A percentile compares a stretch with the other conserved stretches of the same genome.
These are phyloP conservation scores for Plasmodium sp. DNA, from an alignment of 169 alveolate species.

Conservation along the genomic window DNA sequence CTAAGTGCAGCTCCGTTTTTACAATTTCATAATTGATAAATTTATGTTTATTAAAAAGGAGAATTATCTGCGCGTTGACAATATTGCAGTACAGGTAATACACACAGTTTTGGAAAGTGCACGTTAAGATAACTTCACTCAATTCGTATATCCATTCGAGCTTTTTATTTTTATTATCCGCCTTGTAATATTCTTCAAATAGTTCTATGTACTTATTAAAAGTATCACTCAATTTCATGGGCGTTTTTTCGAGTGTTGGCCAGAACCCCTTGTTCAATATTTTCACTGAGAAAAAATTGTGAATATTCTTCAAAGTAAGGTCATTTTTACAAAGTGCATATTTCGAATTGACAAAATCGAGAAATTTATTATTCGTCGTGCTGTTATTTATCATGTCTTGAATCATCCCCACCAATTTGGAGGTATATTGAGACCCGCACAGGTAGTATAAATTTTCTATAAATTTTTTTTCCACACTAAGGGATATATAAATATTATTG, in stretches of 20 bases:
- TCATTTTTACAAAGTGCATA: not conserved
- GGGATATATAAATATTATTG: slow-evolving; percentile 54
- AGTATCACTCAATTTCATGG: slow-evolving; percentile 71
- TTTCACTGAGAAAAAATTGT: slow-evolving; percentile 78
- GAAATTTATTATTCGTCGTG: slow-evolving; percentile 75
- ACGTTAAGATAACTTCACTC: slow-evolving; percentile 78
- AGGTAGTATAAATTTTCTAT: slow-evolving; percentile 83
- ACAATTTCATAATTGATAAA: slow-evolving; percentile 61
- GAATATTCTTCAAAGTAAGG: not conserved
- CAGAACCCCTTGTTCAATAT: slow-evolving; percentile 85
- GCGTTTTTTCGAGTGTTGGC: slow-evolving; percentile 80
- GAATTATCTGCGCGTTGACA: slow-evolving; percentile 80
- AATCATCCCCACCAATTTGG: slow-evolving; percentile 89
- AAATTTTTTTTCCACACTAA: slow-evolving; percentile 77
- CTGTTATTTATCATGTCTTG: slow-evolving; percentile 78
- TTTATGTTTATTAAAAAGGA: slow-evolving; percentile 77
- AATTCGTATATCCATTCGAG: slow-evolving; percentile 84
- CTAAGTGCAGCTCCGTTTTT: slow-evolving; percentile 31
- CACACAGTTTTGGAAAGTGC: not conserved
- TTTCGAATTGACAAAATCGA: slow-evolving; percentile 8
- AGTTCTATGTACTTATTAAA: slow-evolving; percentile 73
- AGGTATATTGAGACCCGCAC: slow-evolving; percentile 88
- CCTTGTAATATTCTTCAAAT: slow-evolving; percentile 79
- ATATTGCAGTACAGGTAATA: slow-evolving; percentile 78
- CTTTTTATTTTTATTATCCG: slow-evolving; percentile 79